A percentile compares a stretch with the other conserved stretches of the same genome.
Evolutionary conservation across 257 asterid genomes (phyloP).

Genomic region (Ilex aquifolium): DNA sequence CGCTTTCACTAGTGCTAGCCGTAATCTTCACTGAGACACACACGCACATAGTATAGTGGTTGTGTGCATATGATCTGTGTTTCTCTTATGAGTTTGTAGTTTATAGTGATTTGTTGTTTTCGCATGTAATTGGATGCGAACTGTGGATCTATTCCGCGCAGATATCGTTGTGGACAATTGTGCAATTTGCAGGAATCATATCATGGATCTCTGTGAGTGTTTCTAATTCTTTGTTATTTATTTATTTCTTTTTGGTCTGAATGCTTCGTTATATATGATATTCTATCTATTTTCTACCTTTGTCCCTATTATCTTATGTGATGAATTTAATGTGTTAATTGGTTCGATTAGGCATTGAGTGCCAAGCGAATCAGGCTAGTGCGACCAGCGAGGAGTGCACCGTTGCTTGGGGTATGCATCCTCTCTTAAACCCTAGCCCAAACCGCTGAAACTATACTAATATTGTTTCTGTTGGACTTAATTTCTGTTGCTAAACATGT

Average conservation of each 20-base stretch:
- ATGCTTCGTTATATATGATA: no score
- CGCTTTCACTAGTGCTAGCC: constrained; percentile 1
- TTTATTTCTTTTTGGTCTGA: no score
- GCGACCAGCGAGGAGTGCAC: constrained; percentile 99
- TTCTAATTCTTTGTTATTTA: background rate
- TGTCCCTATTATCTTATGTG: background rate
- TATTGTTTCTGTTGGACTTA: no score
- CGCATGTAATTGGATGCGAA: no score
- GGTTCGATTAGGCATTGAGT: constrained; percentile 66
- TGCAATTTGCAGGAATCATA: constrained; percentile 94
- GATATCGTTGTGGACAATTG: constrained; percentile 96
- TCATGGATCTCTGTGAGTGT: constrained; percentile 94
- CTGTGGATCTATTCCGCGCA: constrained; percentile 17
- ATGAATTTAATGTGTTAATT: background rate
- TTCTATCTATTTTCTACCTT: background rate
- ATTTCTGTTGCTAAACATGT: no score
- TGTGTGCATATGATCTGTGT: background rate
- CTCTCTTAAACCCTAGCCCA: background rate
- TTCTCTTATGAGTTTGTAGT: no score
- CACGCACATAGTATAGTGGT: background rate
- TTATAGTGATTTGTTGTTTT: background rate
- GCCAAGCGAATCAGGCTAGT: constrained; percentile 98
- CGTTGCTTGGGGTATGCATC: constrained; percentile 92
- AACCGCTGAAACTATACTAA: no score
- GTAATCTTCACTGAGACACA: constrained; percentile 1